Base-by-base conservation (phyloP, 2,329 filamentous ascomycete genomes). In the Malbranchea zuffiana region DNA sequence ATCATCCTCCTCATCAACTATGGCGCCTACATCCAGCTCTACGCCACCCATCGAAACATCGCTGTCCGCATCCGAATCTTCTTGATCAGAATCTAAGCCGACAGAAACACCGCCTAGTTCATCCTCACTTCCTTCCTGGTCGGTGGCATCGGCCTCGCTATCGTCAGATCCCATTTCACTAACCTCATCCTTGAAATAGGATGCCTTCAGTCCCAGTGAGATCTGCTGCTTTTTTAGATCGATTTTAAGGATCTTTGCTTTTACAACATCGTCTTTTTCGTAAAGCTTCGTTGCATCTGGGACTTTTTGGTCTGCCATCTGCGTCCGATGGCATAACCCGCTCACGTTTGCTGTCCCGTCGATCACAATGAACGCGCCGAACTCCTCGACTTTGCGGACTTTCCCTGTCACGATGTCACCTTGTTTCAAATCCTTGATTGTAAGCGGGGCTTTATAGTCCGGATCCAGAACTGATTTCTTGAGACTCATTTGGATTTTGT, bases 361-460 rank as follows among this genome's bases (percentile, higher is more conserved):
- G 13, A 98, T 68, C 28, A 92, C 75, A 49, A 98, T 82, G 57
- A 98, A 98, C 4, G 88, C 88, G 46, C 90, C 90, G 56, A 87
- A 98, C 20, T 94, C 82, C 53, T 93, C 84, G 2, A 96, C 86
- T 60, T 92, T 94, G 50, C 87, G 80, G 39, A 98, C 76, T 54
- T 84, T 93, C 32, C 87, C 90, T 8, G 83, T 93, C 21, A 98
- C 72, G 20, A 86, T 66, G 58, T 93, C 82, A 5, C 86, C 87
- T 44, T 73, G 66, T 53, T 80, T 75, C 39, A 96, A 67, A 48
- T 93, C 83, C n/a, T 71, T 69, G 44, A 88, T 80, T 1, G 73
- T 78, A n/a, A 80, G 57, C 1, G 76, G 78, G 15, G 82, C 74
- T 29, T 76, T 74, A 58, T 84, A 94, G 47, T 87, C 69, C 45